These are phyloP conservation scores for Colletotrichum siamense DNA, from an alignment of 2,329 filamentous ascomycete species.

Conservation along the genomic window DNA sequence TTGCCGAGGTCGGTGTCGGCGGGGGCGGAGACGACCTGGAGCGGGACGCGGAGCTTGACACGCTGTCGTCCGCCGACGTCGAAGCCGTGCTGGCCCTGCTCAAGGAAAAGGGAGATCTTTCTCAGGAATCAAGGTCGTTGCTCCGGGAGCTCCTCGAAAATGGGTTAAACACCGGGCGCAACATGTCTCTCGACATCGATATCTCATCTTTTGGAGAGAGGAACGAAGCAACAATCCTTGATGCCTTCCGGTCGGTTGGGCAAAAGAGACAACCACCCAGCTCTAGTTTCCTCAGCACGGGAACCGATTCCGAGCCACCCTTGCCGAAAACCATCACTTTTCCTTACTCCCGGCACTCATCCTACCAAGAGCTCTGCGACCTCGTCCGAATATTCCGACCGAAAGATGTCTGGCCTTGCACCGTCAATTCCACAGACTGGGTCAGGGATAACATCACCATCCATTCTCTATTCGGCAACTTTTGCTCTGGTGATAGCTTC, in stretches of 20 bases:
- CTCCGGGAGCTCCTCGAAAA: slow-evolving; percentile 19
- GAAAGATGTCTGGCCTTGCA: slow-evolving; percentile 83
- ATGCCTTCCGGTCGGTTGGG: slow-evolving; percentile 28
- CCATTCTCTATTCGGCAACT: slow-evolving; percentile 70
- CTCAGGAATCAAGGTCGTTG: slow-evolving; percentile 24
- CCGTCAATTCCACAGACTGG: slow-evolving; percentile 71
- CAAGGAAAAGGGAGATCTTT: slow-evolving; percentile 17
- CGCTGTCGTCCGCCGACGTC: slow-evolving; percentile 59
- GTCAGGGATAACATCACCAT: slow-evolving; percentile 64
- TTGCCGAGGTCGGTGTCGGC: slow-evolving; percentile 78
- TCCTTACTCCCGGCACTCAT: slow-evolving; percentile 90
- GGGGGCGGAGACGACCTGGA: slow-evolving; percentile 80
- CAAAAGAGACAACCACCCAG: slow-evolving; percentile 23
- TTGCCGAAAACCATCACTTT: slow-evolving; percentile 62
- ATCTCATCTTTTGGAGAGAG: slow-evolving; percentile 30
- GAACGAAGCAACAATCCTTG: slow-evolving; percentile 30
- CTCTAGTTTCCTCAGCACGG: background rate
- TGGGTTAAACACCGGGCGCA: slow-evolving; percentile 30
- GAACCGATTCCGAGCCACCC: background rate
- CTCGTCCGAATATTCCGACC: slow-evolving; percentile 74
- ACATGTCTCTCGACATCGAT: slow-evolving; percentile 38
- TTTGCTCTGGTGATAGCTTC: slow-evolving; percentile 68
- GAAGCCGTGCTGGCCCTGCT: slow-evolving; percentile 48
- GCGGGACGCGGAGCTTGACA: slow-evolving; percentile 69
- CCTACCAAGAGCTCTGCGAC: slow-evolving; percentile 77